These are phyloP conservation scores for Agaricus sinodeliciosus DNA, from an alignment of 768 basidiomycete species.

Conservation along the genomic window DNA sequence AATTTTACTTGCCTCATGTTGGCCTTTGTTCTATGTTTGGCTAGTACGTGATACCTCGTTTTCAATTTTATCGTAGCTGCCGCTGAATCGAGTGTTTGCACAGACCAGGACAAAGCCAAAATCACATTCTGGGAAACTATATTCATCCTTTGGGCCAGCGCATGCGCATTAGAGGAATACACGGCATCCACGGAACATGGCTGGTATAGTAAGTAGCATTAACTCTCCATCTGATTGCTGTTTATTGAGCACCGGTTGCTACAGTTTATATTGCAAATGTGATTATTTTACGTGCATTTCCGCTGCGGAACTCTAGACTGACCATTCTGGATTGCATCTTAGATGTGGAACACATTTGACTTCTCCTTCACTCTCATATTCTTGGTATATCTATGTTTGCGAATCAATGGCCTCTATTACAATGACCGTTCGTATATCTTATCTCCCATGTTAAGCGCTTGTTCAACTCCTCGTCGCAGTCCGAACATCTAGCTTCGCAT, in stretches of 20 bases:
- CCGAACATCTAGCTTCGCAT: conserved; percentile 54
- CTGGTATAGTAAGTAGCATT: conserved; percentile 63
- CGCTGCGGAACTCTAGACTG: background rate
- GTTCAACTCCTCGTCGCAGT: conserved; percentile 20
- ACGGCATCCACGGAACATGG: conserved; percentile 84
- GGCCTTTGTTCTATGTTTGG: conserved; percentile 68
- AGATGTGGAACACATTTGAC: conserved; percentile 94
- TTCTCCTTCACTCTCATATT: conserved; percentile 68
- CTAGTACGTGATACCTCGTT: conserved; percentile 40
- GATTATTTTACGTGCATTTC: conserved; percentile 8
- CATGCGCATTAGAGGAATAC: conserved; percentile 83
- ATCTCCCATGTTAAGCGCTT: conserved; percentile 4
- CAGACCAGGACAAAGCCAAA: conserved; percentile 50
- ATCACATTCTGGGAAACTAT: conserved; percentile 59
- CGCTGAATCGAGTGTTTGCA: conserved; percentile 1
- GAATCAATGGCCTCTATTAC: conserved; percentile 53
- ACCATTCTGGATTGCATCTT: conserved; percentile 2
- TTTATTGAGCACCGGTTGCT: conserved; percentile 1
- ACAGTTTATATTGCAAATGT: conserved; percentile 83
- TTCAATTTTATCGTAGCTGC: background rate
- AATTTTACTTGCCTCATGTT: conserved; percentile 66
- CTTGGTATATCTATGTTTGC: conserved; percentile 56
- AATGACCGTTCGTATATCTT: conserved; percentile 38
- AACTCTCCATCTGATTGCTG: background rate
- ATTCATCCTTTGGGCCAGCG: conserved; percentile 71